Evolutionary conservation across 768 basidiomycete genomes (phyloP).

Genomic region (Leccinum disarticulatum): DNA sequence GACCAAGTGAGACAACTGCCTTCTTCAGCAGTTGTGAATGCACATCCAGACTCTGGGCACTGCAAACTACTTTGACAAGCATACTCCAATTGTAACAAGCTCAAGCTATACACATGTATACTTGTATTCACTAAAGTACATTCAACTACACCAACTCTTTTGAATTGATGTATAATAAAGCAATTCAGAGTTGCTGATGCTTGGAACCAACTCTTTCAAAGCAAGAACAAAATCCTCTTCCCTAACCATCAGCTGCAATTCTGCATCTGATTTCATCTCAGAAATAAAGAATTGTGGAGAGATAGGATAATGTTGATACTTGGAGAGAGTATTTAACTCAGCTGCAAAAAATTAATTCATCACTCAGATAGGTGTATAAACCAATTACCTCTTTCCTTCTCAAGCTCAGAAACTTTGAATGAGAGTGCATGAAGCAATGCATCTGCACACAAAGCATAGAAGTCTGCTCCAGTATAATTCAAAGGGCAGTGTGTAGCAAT

Average conservation of each 20-base stretch:
- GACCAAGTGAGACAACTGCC: no score
- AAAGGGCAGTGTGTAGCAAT: constrained; percentile 81
- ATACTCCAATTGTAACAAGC: background rate
- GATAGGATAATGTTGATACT: constrained; percentile 53
- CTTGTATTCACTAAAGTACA: background rate
- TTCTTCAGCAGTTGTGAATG: no score
- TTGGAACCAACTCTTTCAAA: constrained; percentile 68
- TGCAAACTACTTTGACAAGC: no score
- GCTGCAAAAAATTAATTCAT: constrained; percentile 4
- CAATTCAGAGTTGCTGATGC: constrained; percentile 85
- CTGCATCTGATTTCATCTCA: constrained; percentile 69
- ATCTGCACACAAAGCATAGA: constrained; percentile 96
- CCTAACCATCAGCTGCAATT: constrained; percentile 74
- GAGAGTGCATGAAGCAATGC: constrained; percentile 96
- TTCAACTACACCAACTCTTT: constrained; percentile 14
- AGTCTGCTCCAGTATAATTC: constrained; percentile 96
- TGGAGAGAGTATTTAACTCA: constrained; percentile 46
- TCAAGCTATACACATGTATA: background rate
- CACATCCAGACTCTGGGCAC: no score
- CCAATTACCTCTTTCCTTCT: constrained; percentile 62
- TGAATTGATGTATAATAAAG: constrained; percentile 71
- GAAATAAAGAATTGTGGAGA: constrained; percentile 90
- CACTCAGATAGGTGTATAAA: background rate
- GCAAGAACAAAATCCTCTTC: constrained; percentile 76
- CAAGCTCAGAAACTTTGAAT: constrained; percentile 77